Percentiles rank a stretch among this genome's conserved stretches.
phyloP scores from a whole-genome alignment of 805 yeast species.

The Wickerhamiella kurtzmanii region DNA sequence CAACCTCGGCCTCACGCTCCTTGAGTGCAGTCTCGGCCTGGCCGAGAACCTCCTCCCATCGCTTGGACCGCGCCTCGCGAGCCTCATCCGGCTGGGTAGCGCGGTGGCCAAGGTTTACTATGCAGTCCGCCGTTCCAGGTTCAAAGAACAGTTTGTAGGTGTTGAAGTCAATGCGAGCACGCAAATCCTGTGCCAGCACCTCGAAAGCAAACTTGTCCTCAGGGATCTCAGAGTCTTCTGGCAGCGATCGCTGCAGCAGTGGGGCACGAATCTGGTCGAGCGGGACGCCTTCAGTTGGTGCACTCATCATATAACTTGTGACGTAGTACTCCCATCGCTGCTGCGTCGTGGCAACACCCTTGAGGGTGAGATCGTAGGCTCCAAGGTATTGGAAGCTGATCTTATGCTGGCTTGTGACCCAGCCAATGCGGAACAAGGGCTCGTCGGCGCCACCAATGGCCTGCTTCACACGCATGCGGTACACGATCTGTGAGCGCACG shows the following conservation, averaged over 20 bases:
- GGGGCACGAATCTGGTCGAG: conserved; percentile 67
- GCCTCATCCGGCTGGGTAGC: conserved; percentile 6
- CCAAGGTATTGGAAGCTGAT: conserved; percentile 74
- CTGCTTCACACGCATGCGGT: conserved; percentile 75
- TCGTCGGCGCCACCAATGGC: conserved; percentile 60
- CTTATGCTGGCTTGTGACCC: conserved; percentile 37
- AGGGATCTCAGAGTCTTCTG: conserved; percentile 16
- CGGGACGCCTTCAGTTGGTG: conserved; percentile 93
- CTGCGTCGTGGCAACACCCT: conserved; percentile 52
- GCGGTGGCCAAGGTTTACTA: conserved; percentile 21
- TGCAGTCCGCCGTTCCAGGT: conserved; percentile 63
- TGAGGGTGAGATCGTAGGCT: conserved; percentile 75
- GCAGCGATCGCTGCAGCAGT: conserved; percentile 41
- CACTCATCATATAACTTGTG: conserved; percentile 84
- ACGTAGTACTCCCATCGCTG: conserved; percentile 88
- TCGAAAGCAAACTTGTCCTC: conserved; percentile 30
- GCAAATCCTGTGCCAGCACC: conserved; percentile 51
- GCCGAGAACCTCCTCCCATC: conserved; percentile 13
- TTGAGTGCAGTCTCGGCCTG: conserved; percentile 11
- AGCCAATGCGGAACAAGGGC: conserved; percentile 80
- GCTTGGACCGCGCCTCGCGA: conserved; percentile 5
- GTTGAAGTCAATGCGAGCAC: conserved; percentile 64
- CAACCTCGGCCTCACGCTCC: conserved; percentile 14
- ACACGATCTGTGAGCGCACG: conserved; percentile 76
- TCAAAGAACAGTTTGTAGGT: conserved; percentile 74